Evolutionary conservation across 345 rosid genomes (phyloP).

Genomic region (Salix udensis): DNA sequence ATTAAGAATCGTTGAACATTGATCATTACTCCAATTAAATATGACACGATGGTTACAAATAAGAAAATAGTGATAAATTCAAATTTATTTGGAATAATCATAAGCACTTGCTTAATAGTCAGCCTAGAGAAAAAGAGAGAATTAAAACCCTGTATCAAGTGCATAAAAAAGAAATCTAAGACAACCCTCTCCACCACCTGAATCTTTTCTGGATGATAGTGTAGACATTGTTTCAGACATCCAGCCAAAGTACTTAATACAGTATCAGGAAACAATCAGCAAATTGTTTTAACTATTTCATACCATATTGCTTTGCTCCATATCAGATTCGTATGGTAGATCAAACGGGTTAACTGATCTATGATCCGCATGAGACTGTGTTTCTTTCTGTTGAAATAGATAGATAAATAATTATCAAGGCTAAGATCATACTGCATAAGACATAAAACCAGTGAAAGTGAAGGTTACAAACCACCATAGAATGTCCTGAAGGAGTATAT

Average conservation of each 20-base stretch:
- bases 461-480: slow-evolving; percentile 39
- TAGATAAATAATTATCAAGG: not conserved
- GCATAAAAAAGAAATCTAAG: not conserved
- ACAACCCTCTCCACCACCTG: not conserved
- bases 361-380: slow-evolving; percentile 31
- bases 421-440: not conserved
- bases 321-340: slow-evolving; percentile 65
- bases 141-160: not conserved
- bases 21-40: too few species aligned
- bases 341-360: slow-evolving; percentile 93
- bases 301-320: slow-evolving; percentile 65
- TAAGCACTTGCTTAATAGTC: not conserved
- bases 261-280: not conserved
- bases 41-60: too few species aligned
- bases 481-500: slow-evolving; percentile 33
- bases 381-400: slow-evolving; percentile 43
- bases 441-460: not conserved
- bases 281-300: slow-evolving; percentile 10
- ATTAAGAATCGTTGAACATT: too few species aligned
- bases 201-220: not conserved
- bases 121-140: too few species aligned
- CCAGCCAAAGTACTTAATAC: not conserved
- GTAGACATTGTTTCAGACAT: not conserved
- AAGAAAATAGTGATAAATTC: too few species aligned
- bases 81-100: too few species aligned